phyloP scores from a whole-genome alignment of 768 basidiomycete species.

The Rhodotorula graminis region DNA sequence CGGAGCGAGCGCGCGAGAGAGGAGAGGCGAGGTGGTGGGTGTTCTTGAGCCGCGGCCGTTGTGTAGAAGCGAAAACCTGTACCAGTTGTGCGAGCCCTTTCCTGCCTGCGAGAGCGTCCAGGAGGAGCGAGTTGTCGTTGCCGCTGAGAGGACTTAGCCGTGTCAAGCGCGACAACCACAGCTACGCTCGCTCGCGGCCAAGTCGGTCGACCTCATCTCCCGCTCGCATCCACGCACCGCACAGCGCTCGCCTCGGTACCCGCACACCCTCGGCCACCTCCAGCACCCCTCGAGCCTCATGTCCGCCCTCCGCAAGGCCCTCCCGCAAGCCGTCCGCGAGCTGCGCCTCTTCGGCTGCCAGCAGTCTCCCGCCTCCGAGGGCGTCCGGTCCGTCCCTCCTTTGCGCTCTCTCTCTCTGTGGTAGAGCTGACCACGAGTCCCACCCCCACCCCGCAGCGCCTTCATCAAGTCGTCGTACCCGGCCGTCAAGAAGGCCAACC shows the following conservation, averaged over 20 bases:
- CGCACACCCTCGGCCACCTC: background rate
- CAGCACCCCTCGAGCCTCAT: constrained; percentile 1
- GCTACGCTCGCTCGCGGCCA: no score
- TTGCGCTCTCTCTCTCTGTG: background rate
- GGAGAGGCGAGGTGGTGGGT: no score
- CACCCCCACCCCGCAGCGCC: constrained; percentile 20
- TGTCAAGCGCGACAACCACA: no score
- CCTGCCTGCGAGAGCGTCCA: no score
- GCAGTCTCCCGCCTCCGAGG: constrained; percentile 32
- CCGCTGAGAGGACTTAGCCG: no score
- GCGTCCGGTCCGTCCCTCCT: constrained; percentile 36
- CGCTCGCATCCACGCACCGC: no score
- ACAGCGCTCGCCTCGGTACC: background rate
- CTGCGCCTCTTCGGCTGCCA: constrained; percentile 43
- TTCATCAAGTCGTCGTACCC: constrained; percentile 42
- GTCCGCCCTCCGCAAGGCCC: constrained; percentile 38
- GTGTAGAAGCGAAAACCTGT: no score
- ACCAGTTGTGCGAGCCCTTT: no score
- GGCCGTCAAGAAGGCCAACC: constrained; percentile 41
- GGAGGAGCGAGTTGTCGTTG: no score
- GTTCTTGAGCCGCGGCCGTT: no score
- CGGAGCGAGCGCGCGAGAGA: no score
- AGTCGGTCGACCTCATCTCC: no score
- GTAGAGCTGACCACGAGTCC: background rate
- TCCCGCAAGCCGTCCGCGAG: constrained; percentile 40